Evolutionary conservation across 169 alveolate genomes (phyloP), one percentile per base, ranked within the genome.

Genomic region (Theileria parva): DNA sequence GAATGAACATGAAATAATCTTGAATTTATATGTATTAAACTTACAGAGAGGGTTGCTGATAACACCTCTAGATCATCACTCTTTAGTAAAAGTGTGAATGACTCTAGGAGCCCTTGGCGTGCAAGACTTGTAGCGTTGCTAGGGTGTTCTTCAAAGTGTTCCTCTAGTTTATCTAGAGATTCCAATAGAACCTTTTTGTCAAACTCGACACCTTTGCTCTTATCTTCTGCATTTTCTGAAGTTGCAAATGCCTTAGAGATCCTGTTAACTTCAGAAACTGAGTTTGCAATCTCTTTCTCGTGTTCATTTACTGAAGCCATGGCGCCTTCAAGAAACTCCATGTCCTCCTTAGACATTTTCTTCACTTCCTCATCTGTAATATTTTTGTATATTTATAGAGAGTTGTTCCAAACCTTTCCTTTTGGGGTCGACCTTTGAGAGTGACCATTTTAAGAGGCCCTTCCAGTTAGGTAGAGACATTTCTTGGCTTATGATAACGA

Each of bases 401-500:
- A 15, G 11, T 63, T 28, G 1, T 63, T 7, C 3, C 27, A 15
- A 12, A n/a, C 71, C 71, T 63, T 23, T 21, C 6, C 81, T 85
- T 48, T 77, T 50, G 32, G 89, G 30, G 34, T 73, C 80, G 37
- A 37, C 76, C 25, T 83, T 71, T 11, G 72, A 48, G 39, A 83
- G 76, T n/a, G 86, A 55, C 89, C 89, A 83, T 34, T 77, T 83
- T 13, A 83, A 80, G 44, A 83, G 86, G 2, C 86, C 86, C 74
- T 83, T 83, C 89, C 85, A 83, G 68, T 83, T 76, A 19, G 85
- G 86, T 5, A 83, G 80, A 8, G 89, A 83, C 89, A 83, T 83
- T 28, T 28, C 72, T n/a, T 6, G 5, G 21, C 5, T 44, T 51
- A n/a, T 12, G 27, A 19, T 12, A 21, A 11, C 9, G 34, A 21